Evolutionary conservation across 2,329 filamentous ascomycete species (phyloP), one percentile per base, ranked within the genome.

Genomic region (Sporothrix brasiliensis): DNA sequence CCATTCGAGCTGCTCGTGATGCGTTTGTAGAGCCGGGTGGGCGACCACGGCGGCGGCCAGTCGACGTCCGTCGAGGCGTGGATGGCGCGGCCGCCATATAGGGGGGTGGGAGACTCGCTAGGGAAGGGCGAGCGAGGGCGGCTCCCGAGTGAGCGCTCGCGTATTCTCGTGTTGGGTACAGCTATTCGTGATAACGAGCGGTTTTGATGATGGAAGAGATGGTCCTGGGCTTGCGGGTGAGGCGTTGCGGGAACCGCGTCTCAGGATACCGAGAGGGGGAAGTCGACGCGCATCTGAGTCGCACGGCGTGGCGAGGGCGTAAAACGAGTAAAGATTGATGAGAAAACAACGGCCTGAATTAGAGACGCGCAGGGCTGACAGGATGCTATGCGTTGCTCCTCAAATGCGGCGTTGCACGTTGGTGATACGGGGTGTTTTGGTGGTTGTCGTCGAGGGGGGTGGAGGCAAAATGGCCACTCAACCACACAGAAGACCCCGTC

Each of bases 41-140:
- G 54, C 84, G 81, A 67, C 83, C 83, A 69, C 84, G 79, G 67
- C 82, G 83, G 67, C 83, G 80, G 63, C 80, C 81, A 47, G 81
- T 81, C 9, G 80, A 77, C 24, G 79, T 78, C 60, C 81, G 77
- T 74, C 81, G 79, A 68, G 83, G 81, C 53, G 80, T 81, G 50
- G 80, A 73, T 63, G 79, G 77, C 67, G 75, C 73, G 54, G 78
- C 74, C 67, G 77, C 75, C 79, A 80, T 80, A 80, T 80, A 50
- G n/a, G 50, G 27, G 52, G 52, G 21, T 39, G 60, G 52, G 39
- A 16, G 41, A 13, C 14, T 44, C 34, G 34, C 34, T 44, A 44
- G 41, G 13, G 13, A 21, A 34, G 61, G 47, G 47, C 27, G 27
- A 39, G 19, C 27, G 47, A 6, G 27, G 21, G 44, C n/a, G 58